Evolutionary conservation across 1,284 basidiomycete genomes (phyloP), one percentile per base, ranked within the genome.

Genomic region (Moniliophthora roreri): DNA sequence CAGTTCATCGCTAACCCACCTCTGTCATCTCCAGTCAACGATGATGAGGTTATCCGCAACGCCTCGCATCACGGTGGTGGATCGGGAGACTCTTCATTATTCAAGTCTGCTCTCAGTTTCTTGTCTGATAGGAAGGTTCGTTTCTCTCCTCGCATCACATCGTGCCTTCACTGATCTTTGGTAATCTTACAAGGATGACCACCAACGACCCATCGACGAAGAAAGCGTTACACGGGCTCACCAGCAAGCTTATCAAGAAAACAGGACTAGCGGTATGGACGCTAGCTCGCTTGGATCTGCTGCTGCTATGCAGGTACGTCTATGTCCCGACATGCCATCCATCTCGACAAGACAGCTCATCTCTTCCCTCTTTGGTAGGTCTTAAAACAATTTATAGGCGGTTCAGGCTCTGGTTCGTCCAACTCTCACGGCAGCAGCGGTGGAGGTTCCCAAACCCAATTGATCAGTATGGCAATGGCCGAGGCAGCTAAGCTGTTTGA

Each of bases 381-480:
- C 50, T 36, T 32, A 9, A 46, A 46, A 46, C 44, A 46, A 26
- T 46, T 46, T 15, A 32, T 28, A 7, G 24, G 44, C 6, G 24
- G 44, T n/a, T 23, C 24, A 46, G 16, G 44, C 15, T 11, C 44
- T 32, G 18, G 44, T 13, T 46, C 44, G 13, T 23, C 24, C 4
- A 9, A 16, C 2, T 47, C 35, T 11, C 26, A 49, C 40, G 20
- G 10, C 26, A 41, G 40, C 49, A 26, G 35, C 44, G 3, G 55
- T 87, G 85, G 74, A 74, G 8, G 65, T 88, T 78, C 76, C 20
- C 71, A 81, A 56, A 76, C 77, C 1, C 69, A 91, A 66, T 75
- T 95, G 51, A 84, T 95, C 68, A 85, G 87, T 60, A 69, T 92
- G 68, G 92, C 91, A 10, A 91, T 95, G 89, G 80, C 82, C 0